A percentile compares a stretch with the other conserved stretches of the same genome.
Conservation (phyloP, 352 stramenopile species). For the Globisporangium middletonii region DNA sequence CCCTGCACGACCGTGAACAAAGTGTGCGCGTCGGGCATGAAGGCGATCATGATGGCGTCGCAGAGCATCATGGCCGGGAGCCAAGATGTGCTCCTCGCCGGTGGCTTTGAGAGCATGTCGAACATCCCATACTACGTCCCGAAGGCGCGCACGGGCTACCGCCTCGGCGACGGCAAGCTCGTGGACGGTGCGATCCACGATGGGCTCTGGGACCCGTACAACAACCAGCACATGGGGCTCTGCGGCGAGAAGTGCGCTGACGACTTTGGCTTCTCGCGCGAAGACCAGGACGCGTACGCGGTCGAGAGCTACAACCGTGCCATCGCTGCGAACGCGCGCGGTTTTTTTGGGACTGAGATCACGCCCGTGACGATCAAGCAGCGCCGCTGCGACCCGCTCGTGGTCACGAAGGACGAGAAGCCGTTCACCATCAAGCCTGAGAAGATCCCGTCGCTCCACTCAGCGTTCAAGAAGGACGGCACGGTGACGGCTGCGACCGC, state of each 20-base stretch:
- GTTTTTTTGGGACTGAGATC: slow-evolving; percentile 90
- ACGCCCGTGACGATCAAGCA: slow-evolving; percentile 84
- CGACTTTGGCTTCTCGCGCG: slow-evolving; percentile 21
- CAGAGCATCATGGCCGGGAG: slow-evolving; percentile 87
- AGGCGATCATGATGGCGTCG: slow-evolving; percentile 76
- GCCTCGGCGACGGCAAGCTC: slow-evolving; percentile 88
- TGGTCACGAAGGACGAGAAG: slow-evolving; percentile 92
- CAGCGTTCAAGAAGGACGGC: slow-evolving; percentile 95
- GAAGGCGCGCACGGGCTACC: slow-evolving; percentile 88
- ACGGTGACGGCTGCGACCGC: slow-evolving; percentile 97
- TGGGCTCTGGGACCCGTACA: slow-evolving; percentile 96
- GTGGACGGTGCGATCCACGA: slow-evolving; percentile 93
- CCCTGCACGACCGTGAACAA: slow-evolving; percentile 99
- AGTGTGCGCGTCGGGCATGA: slow-evolving; percentile 96
- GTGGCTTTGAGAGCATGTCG: slow-evolving; percentile 97
- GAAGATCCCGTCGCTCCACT: slow-evolving; percentile 86
- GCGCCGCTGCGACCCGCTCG: slow-evolving; percentile 43
- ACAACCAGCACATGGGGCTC: slow-evolving; percentile 20
- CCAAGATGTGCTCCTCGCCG: slow-evolving; percentile 88
- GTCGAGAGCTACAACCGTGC: slow-evolving; percentile 90
- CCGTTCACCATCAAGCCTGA: slow-evolving; percentile 87
- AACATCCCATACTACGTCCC: slow-evolving; percentile 97
- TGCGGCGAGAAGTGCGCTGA: slow-evolving; percentile 93
- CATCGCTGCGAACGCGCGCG: slow-evolving; percentile 61
- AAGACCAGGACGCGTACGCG: slow-evolving; percentile 95